Evolutionary conservation across 2,329 filamentous ascomycete genomes (phyloP), one percentile per base, ranked within the genome.

Genomic region (Diaporthe aspalathi): DNA sequence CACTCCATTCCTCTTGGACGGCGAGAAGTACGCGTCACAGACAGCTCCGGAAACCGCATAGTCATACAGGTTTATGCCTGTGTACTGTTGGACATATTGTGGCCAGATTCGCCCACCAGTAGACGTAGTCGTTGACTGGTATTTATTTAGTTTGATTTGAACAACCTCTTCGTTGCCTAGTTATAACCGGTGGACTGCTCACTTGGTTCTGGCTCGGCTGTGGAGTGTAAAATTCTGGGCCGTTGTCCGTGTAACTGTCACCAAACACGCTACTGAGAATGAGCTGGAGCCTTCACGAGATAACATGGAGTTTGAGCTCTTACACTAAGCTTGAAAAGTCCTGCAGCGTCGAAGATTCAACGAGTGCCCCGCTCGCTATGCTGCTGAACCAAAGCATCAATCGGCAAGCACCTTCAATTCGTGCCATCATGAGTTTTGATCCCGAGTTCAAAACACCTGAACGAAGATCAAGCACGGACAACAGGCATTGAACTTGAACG

Each of bases 1-100:
- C 3, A 73, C 50, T 9, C 66, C 70, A 40, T 66, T 70, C 8
- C 69, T 50, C 2, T 35, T 45, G 5, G 65, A 68, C 7, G 72
- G 73, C 8, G 74, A 72, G 49, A 74, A 73, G 17, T 70, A 70
- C 3, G 69, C 38, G 72, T 76, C 50, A 72, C 77, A 72, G 66
- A 74, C 54, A 57, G 75, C 45, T 72, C 78, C 43, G 67, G 74
- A 52, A 70, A 76, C 40, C 70, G 78, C 54, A 73, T 77, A 70
- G 74, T 75, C 63, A 72, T 74, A 75, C 1, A 74, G 66, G 5
- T 71, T 52, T 22, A 73, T 53, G 16, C 74, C 73, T 4, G 74
- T 54, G 24, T 75, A 73, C 38, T 75, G 73, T 43, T 72, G 72
- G 43, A 74, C 29, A 52, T 74, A 75, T 27, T 74, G 54, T 4